A percentile compares a stretch with the other conserved stretches of the same genome.
These are phyloP conservation scores for Kitagawia praeruptora DNA, from an alignment of 129 eudicot species.

Conservation along the genomic window DNA sequence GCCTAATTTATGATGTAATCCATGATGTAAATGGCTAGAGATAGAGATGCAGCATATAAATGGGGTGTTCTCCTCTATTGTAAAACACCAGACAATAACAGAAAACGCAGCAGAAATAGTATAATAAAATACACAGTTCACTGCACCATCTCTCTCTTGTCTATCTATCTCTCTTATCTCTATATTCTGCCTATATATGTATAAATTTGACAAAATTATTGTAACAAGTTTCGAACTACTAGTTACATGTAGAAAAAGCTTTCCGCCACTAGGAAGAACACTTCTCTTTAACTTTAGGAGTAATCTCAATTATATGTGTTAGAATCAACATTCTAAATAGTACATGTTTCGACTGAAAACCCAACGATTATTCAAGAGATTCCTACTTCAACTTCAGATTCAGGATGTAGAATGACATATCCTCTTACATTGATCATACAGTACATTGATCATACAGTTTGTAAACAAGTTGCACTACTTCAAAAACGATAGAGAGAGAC, in stretches of 20 bases:
- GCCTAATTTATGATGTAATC: too few relatives aligned
- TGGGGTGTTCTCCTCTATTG: too few relatives aligned
- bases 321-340: background rate
- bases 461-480: background rate
- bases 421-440: background rate
- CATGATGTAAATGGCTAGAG: too few relatives aligned
- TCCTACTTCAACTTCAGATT: background rate
- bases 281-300: background rate
- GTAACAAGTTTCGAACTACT: background rate
- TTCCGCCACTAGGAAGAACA: background rate
- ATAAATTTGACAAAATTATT: too few relatives aligned
- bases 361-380: background rate
- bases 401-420: background rate
- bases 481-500: background rate
- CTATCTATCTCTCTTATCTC: too few relatives aligned
- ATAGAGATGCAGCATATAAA: too few relatives aligned
- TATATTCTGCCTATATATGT: too few relatives aligned
- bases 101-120: too few relatives aligned
- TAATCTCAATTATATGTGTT: background rate
- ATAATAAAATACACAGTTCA: too few relatives aligned
- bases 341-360: background rate
- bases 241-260: background rate
- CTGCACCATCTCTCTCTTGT: too few relatives aligned
- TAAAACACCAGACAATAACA: too few relatives aligned
- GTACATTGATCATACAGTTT: background rate